A percentile compares a stretch with the other conserved stretches of the same genome.
phyloP scores from a whole-genome alignment of 140 eudicot species.

The Ambrosia hybrid region DNA sequence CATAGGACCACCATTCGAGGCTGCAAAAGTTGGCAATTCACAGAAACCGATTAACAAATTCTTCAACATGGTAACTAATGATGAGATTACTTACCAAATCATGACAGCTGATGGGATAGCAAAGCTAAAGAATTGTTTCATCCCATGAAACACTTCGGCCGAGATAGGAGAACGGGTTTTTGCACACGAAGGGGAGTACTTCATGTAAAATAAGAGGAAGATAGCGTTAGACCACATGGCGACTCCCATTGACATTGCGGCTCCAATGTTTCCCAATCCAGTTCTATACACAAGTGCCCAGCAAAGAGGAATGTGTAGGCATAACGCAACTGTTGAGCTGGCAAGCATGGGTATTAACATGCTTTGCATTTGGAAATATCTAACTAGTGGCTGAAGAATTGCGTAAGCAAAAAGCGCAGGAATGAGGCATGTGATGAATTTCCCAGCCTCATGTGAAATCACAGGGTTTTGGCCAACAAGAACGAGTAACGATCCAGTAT shows the following conservation, averaged over 20 bases:
- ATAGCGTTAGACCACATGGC: slow-evolving; percentile 71
- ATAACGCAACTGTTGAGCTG: slow-evolving; percentile 53
- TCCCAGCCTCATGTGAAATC: slow-evolving; percentile 78
- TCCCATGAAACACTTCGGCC: slow-evolving; percentile 56
- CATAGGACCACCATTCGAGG: slow-evolving; percentile 86
- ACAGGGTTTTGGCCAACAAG: slow-evolving; percentile 76
- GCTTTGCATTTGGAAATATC: slow-evolving; percentile 83
- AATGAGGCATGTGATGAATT: slow-evolving; percentile 53
- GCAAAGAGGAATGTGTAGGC: slow-evolving; percentile 66
- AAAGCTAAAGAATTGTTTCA: slow-evolving; percentile 66
- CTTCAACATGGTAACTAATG: neutral
- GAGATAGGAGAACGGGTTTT: slow-evolving; percentile 73
- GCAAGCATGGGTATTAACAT: slow-evolving; percentile 66
- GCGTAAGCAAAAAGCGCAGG: slow-evolving; percentile 80
- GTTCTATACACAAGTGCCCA: slow-evolving; percentile 75
- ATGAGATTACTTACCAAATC: neutral
- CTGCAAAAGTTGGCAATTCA: slow-evolving; percentile 30
- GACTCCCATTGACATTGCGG: slow-evolving; percentile 66
- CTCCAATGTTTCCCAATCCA: slow-evolving; percentile 62
- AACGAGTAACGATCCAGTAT: slow-evolving; percentile 47
- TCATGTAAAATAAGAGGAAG: slow-evolving; percentile 63
- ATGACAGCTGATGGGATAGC: slow-evolving; percentile 13
- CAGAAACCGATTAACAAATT: neutral
- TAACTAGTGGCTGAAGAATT: slow-evolving; percentile 72
- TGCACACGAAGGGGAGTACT: slow-evolving; percentile 58